These are phyloP conservation scores for Yamadazyma trypodendri DNA, from an alignment of 1,139 yeast genomes.

Conservation along the genomic window DNA sequence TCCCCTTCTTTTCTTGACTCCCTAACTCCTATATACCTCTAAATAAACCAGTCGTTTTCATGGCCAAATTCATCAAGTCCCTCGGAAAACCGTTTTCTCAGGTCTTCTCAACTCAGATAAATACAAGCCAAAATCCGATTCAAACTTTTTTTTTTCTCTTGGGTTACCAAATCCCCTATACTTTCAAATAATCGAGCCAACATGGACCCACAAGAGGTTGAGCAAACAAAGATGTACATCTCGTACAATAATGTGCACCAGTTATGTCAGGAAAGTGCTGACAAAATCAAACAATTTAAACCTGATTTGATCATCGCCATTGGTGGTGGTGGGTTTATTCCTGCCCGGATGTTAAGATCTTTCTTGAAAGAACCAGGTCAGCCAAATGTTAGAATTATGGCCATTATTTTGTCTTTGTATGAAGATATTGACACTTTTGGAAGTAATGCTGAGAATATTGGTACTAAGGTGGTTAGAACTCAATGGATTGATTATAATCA, in stretches of 20 bases:
- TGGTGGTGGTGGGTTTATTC: constrained; percentile 94
- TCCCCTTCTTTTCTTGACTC: neutral
- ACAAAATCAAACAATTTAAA: constrained; percentile 62
- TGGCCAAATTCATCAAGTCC: neutral
- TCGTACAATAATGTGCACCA: constrained; percentile 93
- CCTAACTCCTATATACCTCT: too few species aligned
- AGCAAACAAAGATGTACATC: constrained; percentile 67
- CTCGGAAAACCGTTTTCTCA: constrained; percentile 11
- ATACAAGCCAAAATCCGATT: neutral
- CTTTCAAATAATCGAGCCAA: constrained; percentile 3
- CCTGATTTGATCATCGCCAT: constrained; percentile 92
- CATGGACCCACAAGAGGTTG: constrained; percentile 36
- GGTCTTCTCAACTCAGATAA: constrained; percentile 5
- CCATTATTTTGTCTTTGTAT: constrained; percentile 85
- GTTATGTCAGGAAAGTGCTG: constrained; percentile 84
- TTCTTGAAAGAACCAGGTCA: constrained; percentile 83
- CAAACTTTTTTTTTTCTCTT: constrained; percentile 10
- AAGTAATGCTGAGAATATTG: constrained; percentile 61
- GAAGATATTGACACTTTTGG: constrained; percentile 73
- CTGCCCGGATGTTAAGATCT: constrained; percentile 91
- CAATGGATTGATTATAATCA: constrained; percentile 93
- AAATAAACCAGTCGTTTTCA: neutral
- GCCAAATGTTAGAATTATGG: constrained; percentile 90
- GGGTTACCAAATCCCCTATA: constrained; percentile 10
- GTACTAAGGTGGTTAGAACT: constrained; percentile 85